Evolutionary conservation across 495 filamentous ascomycete genomes (phyloP).

Genomic region (Tuber magnatum): DNA sequence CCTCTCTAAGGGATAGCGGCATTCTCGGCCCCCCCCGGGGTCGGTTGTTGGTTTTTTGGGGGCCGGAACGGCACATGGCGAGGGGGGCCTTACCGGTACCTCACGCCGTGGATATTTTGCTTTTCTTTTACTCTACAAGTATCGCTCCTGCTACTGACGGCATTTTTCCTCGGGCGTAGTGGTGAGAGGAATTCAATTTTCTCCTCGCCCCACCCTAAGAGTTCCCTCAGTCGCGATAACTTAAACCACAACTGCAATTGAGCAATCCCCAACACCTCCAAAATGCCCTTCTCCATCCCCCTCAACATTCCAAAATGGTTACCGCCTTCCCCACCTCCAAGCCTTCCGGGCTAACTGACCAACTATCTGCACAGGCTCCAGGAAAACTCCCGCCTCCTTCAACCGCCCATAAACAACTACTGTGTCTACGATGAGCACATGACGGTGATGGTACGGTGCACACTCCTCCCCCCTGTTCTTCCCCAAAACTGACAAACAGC

Average conservation of each 20-base stretch:
- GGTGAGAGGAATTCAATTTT: no score
- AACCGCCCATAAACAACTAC: constrained; percentile 95
- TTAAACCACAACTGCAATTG: neutral
- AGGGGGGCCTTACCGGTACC: no score
- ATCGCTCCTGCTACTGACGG: no score
- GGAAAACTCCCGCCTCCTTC: constrained; percentile 82
- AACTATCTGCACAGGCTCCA: constrained; percentile 60
- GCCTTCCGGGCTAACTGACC: constrained; percentile 10
- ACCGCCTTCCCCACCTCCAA: neutral
- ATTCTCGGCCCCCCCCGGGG: no score
- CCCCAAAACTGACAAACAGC: neutral
- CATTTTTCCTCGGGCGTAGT: no score
- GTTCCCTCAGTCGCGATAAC: no score
- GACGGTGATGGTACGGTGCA: constrained; percentile 58
- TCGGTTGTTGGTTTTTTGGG: no score
- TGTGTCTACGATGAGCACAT: constrained; percentile 80
- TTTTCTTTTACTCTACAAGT: no score
- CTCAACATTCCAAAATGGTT: constrained; percentile 86
- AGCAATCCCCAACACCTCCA: neutral
- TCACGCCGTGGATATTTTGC: no score
- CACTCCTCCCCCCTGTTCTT: constrained; percentile 30
- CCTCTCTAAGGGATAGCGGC: no score
- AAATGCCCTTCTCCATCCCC: constrained; percentile 40
- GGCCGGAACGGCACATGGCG: no score
- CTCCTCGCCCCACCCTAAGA: no score